Percentiles rank a stretch among this genome's conserved stretches.
Conservation (phyloP, 2,329 filamentous ascomycete species). For the Neofusicoccum sp. region DNA sequence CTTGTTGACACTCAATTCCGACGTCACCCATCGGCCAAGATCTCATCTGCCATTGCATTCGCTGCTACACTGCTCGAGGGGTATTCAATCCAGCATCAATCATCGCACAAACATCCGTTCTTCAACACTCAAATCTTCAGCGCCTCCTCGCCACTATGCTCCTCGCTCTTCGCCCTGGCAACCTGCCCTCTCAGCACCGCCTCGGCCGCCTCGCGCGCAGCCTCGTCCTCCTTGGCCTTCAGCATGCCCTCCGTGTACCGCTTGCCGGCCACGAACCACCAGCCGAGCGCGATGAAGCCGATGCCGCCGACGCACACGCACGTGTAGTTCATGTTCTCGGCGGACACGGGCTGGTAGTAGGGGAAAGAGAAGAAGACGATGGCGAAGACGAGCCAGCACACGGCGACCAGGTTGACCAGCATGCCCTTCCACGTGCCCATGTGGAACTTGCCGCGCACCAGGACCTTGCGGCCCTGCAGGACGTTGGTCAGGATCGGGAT, state of each 20-base stretch:
- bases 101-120: neutral
- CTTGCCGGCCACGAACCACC: constrained; percentile 46
- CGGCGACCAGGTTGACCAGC: neutral
- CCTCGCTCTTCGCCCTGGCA: neutral
- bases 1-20: too few relatives aligned
- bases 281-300: constrained; percentile 37
- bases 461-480: neutral
- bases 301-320: constrained; percentile 47
- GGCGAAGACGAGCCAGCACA: constrained; percentile 31
- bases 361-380: constrained; percentile 49
- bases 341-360: constrained; percentile 39
- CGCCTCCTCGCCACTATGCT: neutral
- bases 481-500: constrained; percentile 14
- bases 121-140: neutral
- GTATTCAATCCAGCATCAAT: too few relatives aligned
- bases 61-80: too few relatives aligned
- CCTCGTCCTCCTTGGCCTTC: constrained; percentile 23
- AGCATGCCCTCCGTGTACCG: constrained; percentile 41
- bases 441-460: constrained; percentile 13
- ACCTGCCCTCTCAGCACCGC: constrained; percentile 4
- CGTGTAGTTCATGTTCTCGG: constrained; percentile 50
- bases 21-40: too few relatives aligned
- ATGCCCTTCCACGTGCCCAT: constrained; percentile 9
- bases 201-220: neutral
- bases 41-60: too few relatives aligned